These are phyloP conservation scores for Rhododendron kiyosumense DNA, from an alignment of 148 eudicot genomes.

Conservation along the genomic window DNA sequence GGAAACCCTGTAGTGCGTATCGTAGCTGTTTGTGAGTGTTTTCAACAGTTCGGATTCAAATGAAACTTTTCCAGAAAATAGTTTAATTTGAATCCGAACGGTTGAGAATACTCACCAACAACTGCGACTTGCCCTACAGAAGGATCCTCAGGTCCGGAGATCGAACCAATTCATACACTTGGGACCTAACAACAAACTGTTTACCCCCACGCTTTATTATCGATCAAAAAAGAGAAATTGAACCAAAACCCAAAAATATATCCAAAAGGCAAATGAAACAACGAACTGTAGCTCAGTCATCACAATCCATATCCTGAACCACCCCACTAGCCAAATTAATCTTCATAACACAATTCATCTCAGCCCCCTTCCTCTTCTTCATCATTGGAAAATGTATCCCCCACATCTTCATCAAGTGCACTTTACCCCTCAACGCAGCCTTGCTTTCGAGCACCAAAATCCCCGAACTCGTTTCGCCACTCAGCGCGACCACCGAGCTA, in stretches of 20 bases:
- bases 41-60: too few species aligned
- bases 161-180: background rate
- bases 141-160: too few species aligned
- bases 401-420: constrained; percentile 15
- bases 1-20: too few species aligned
- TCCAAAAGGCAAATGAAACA: background rate
- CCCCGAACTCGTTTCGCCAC: constrained; percentile 15
- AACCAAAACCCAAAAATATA: background rate
- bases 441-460: constrained; percentile 13
- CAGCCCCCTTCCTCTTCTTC: constrained; percentile 15
- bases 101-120: too few species aligned
- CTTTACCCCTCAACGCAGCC: constrained; percentile 20
- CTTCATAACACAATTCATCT: constrained; percentile 24
- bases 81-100: too few species aligned
- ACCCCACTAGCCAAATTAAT: constrained; percentile 18
- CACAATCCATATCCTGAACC: constrained; percentile 20
- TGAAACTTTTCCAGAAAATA: too few species aligned
- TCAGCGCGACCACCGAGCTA: background rate
- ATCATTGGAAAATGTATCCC: background rate
- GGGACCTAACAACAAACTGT: background rate
- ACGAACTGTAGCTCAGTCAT: background rate
- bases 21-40: too few species aligned
- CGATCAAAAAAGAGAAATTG: background rate
- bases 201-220: background rate
- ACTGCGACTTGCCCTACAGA: too few species aligned